Base-by-base conservation (phyloP, 306 rosid species). In the Sesbania bispinosa region DNA sequence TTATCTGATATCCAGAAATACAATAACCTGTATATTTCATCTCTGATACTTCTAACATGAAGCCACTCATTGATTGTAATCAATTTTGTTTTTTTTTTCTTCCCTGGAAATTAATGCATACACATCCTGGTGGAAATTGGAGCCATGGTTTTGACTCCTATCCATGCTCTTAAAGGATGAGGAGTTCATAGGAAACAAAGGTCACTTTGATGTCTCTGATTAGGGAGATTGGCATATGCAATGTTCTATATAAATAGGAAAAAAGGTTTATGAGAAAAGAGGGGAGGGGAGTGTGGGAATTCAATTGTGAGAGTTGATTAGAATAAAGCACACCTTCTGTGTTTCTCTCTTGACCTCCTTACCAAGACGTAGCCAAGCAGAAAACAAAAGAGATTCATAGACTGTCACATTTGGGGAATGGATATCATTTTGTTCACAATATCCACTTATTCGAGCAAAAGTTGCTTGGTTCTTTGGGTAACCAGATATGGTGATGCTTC, bases 341-440 rank as follows among this genome's bases (percentile, higher is more conserved):
- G 24, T 77, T 77, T 80, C 81, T 64, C 10, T 66, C 18, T 82
- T 71, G 30, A 79, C 63, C 39, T 82, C 87, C 62, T 67, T 74
- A 14, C 84, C 80, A 54, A 81, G 88, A 13, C 85, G 84, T 64
- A 81, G 53, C 85, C 85, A 79, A 76, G 86, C 85, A 51, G 88
- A 81, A 71, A 78, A 84, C 6, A 73, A 24, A 39, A 86, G 35
- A 32, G 88, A 76, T 86, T 85, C 87, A 61, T 82, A 70, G 21
- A 80, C 85, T 6, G 81, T 85, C 20, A 85, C 61, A 33, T 74
- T 45, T 36, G 89, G 83, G 39, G 87, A 80, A 46, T 85, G 89
- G 43, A 80, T 80, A 74, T 80, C 87, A 62, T 85, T 80, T 52
- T 85, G 87, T 57, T 85, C 87, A 74, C 85, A 85, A 41, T 85